Base-by-base conservation (phyloP, 352 stramenopile species). In the Globisporangium cystogenes region DNA sequence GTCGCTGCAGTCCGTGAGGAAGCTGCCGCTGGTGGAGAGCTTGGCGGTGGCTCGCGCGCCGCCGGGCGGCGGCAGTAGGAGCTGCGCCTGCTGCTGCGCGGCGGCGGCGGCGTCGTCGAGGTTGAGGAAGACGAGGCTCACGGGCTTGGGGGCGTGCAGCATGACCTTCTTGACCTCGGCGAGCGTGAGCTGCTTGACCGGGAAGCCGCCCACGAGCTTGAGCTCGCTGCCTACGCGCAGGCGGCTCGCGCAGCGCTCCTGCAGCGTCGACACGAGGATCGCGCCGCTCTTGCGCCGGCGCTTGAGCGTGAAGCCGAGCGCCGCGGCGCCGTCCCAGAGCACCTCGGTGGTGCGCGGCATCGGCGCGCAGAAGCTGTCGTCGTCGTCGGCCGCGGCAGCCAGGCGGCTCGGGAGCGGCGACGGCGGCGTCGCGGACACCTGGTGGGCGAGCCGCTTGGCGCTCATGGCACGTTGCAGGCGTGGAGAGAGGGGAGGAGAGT, bases 111-210 rank as follows among this genome's bases (percentile, higher is more conserved):
- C 55, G 26, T 79, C 64, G 36, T 81, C 72, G 35, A 66, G 59
- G 58, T 84, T 85, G n/a, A 87, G 51, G 57, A 91, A 91, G 49
- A 91, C 77, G 46, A 91, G 73, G 45, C 77, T 88, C 62, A 91
- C 75, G 31, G 80, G 80, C 57, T 89, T 88, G 27, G 77, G 76
- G 5, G 78, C 78, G 53, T 69, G 52, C 16, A 87, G 65, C 75
- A 91, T 88, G 45, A 91, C 67, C 57, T 87, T 87, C 64, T 91
- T 91, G 18, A 91, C 74, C 50, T 87, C 80, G 36, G 64, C 54
- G 10, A 88, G 66, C 42, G 75, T 89, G 40, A 91, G 66, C 18
- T 79, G 74, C 59, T 77, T 68, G 15, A 91, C 75, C 3, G 80
- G 78, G 58, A 91, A 89, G 20, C 80, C 80, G 26, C 77, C 74